Evolutionary conservation across 345 rosid genomes (phyloP), one percentile per base, ranked within the genome.

Genomic region (Mercurialis annua): DNA sequence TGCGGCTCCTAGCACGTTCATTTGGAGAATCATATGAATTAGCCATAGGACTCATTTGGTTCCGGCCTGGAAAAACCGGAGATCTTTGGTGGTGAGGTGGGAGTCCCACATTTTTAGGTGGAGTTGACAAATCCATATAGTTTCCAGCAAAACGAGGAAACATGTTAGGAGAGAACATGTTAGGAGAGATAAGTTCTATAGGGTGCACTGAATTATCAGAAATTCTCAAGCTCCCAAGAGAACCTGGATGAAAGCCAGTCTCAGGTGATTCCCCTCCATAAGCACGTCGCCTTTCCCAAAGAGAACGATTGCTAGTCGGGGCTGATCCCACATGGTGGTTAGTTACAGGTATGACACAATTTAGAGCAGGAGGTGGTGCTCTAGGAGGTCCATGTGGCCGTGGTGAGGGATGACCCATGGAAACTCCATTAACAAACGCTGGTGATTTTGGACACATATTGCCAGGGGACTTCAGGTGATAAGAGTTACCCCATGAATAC

Each of bases 291-390:
- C 91, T 81, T 48, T 94, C 95, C 99, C 98, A 94, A 66, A 84
- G 69, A 69, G 90, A 82, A 38, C 85, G 81, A 78, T 85, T 85
- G 65, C 84, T 80, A 58, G 87, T 80, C 38, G 96, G 97, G 5
- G 92, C 94, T 34, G 99, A 95, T 73, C 98, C 96, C 67, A 90
- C 82, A 59, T 82, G 93, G 71, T 85, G 97, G 75, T 80, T 83
- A 75, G 73, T 64, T 66, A 82, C 83, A 51, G 97, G 86, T 20
- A 90, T 69, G 54, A 78, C 79, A 62, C 85, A 52, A 62, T 81
- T 86, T 72, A 82, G 76, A 84, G 83, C 74, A 44, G 84, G 74
- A 47, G 96, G 69, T 47, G 96, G 89, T 55, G 81, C 86, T 74
- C 87, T 80, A 60, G 91, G 83, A 66, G 71, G 78, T 73, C 85